Base-by-base conservation (phyloP, 2,329 filamentous ascomycete species). In the Phialemonium atrogriseum region DNA sequence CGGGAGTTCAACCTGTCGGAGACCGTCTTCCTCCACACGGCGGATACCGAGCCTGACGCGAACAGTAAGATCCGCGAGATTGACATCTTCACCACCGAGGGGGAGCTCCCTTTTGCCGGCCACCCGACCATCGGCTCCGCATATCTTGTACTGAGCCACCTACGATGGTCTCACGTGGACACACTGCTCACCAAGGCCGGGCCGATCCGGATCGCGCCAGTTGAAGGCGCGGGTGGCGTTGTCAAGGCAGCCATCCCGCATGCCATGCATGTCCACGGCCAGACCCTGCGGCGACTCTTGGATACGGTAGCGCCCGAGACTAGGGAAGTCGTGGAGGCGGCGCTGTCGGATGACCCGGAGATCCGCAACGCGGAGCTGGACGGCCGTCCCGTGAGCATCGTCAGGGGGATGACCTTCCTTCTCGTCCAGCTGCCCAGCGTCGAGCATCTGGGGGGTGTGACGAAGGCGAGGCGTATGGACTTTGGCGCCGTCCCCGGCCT, bases 371-470 rank as follows among this genome's bases (percentile, higher is more conserved):
- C 54, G 5, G 60, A 65, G 51, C 41, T 59, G 19, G 37, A 43
- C 9, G 62, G 67, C 7, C 66, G 70, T 10, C 47, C 73, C 12
- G 66, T 77, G 34, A 77, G 71, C 41, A 73, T 87, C 27, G 81
- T 86, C 21, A 74, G 73, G 26, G 84, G 83, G 28, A 81, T 88
- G 77, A 73, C 73, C 1, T 87, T 86, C 52, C 55, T 75, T n/a
- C 67, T 84, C 19, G 61, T 82, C 10, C 59, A 72, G 42, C 60
- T 91, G 14, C 62, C 71, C 0, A 67, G 64, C 33, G 54, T 84
- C 8, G 73, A 75, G 18, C 64, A 69, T 7, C 62, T 89, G 12
- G 64, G 57, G 5, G 44, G 54, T 10, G 58, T 64, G 4, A 42
- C 54, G 18, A 42, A 29, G 27, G 32, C 43, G 4, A 45, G 51